Conservation (phyloP, 73 alveolate species). For the Paramecium octaurelia region DNA sequence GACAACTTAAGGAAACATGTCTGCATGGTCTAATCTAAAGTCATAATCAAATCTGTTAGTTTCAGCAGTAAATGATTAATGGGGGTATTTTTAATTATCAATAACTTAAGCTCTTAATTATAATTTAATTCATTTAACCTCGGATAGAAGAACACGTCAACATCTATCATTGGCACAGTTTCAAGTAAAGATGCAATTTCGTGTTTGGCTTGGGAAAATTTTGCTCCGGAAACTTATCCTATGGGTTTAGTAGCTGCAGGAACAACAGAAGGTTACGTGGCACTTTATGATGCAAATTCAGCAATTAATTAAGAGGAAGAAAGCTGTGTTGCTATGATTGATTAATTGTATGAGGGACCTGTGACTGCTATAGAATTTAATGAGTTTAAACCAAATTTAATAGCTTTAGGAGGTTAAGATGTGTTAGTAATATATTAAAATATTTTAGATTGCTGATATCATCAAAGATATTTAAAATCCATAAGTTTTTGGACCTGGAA, state of each 20-base stretch:
- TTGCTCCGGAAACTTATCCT: background rate
- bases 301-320: constrained; percentile 18
- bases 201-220: constrained; percentile 37
- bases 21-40: constrained; percentile 24
- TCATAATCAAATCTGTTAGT: background rate
- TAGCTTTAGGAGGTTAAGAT: constrained; percentile 86
- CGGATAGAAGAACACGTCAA: constrained; percentile 47
- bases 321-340: constrained; percentile 1
- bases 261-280: constrained; percentile 1
- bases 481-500: constrained; percentile 73
- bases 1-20: background rate
- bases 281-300: background rate
- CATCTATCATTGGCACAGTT: background rate
- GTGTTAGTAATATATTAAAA: constrained; percentile 61
- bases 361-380: constrained; percentile 80
- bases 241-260: constrained; percentile 44
- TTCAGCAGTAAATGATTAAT: background rate
- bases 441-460: constrained; percentile 65
- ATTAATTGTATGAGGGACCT: constrained; percentile 42
- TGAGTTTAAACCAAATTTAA: constrained; percentile 79
- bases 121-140: constrained; percentile 5
- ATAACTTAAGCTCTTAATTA: background rate
- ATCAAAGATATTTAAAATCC: constrained; percentile 67
- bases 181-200: background rate
- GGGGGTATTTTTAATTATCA: background rate